phyloP scores from a whole-genome alignment of 2,329 filamentous ascomycete species.

The Aspergillus tamarii region DNA sequence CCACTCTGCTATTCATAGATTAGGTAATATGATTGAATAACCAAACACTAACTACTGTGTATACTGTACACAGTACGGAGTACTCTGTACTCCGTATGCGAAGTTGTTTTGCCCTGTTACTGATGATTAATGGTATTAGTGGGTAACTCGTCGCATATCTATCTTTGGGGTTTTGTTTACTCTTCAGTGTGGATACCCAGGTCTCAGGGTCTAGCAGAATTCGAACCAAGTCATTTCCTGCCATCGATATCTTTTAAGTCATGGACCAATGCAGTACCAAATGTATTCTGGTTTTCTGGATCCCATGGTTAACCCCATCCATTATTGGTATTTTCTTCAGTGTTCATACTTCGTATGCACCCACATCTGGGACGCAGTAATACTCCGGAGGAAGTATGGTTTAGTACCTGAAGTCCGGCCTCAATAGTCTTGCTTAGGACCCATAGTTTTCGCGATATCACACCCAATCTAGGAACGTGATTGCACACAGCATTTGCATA shows the following conservation, averaged over 20 bases:
- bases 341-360: not conserved
- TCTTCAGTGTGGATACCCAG: not conserved
- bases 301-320: not conserved
- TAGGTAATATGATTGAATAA: not conserved
- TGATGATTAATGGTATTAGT: not conserved
- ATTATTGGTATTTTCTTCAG: not conserved
- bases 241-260: not conserved
- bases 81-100: not conserved
- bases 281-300: not conserved
- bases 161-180: too few relatives aligned
- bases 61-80: too few relatives aligned
- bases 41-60: too few relatives aligned
- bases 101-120: not conserved
- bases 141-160: too few relatives aligned
- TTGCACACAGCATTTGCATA: slow-evolving; percentile 8
- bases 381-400: not conserved
- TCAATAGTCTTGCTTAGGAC: not conserved
- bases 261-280: not conserved
- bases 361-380: not conserved
- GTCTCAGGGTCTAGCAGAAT: not conserved
- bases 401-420: not conserved
- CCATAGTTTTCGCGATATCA: slow-evolving; percentile 4
- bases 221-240: not conserved
- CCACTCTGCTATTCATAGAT: not conserved
- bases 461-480: not conserved